Conservation (phyloP, 139 green algal species). For the Closterium sp. region DNA sequence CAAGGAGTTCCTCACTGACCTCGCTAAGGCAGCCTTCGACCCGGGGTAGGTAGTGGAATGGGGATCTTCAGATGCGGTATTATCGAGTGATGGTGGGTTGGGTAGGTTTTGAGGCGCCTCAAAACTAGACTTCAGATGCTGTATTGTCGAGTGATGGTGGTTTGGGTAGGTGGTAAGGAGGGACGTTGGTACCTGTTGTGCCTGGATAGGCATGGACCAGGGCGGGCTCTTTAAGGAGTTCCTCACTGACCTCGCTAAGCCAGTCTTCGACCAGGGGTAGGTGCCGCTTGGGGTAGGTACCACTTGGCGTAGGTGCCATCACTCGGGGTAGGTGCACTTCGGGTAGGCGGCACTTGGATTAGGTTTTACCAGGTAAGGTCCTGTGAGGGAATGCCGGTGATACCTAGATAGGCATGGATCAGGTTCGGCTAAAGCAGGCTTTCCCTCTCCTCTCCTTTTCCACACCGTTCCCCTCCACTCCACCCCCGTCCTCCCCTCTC, state of each 20-base stretch:
- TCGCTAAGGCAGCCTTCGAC: conserved; percentile 73
- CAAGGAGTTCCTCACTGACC: conserved; percentile 91
- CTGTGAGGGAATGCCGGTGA: neutral
- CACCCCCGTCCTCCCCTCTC: neutral
- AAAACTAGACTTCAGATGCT: too few relatives aligned
- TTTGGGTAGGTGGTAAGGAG: too few relatives aligned
- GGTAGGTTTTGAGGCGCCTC: too few relatives aligned
- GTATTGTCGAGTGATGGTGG: too few relatives aligned
- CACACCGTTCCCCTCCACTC: neutral
- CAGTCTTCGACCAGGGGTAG: conserved; percentile 63
- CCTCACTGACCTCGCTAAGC: conserved; percentile 75
- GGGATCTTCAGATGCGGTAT: too few relatives aligned
- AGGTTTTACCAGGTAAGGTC: too few relatives aligned
- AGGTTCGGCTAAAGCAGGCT: neutral
- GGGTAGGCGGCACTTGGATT: conserved; percentile 58
- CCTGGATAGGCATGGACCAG: conserved; percentile 13
- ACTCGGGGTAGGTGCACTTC: neutral
- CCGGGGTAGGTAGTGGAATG: conserved; percentile 33
- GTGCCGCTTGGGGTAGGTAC: neutral
- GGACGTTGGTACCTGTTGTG: too few relatives aligned
- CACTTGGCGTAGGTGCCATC: neutral
- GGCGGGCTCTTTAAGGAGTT: conserved; percentile 98
- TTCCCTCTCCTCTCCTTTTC: too few relatives aligned
- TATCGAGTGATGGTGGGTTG: too few relatives aligned
- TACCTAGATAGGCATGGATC: neutral